Conservation (phyloP, 192 early-diverging fungal species). For the Phlyctochytrium planicorne region DNA sequence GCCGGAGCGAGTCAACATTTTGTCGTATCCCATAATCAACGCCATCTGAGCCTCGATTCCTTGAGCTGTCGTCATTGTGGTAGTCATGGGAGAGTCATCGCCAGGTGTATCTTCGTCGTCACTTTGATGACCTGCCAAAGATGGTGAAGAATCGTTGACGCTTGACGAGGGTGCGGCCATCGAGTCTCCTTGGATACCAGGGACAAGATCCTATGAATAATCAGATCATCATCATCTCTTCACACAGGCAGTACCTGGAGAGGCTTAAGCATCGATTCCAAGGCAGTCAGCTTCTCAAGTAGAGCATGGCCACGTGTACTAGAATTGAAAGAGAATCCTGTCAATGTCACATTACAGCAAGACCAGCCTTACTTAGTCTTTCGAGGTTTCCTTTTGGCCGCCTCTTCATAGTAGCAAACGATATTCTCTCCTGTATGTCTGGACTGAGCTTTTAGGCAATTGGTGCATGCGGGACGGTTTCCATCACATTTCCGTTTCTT, state of each 20-base stretch:
- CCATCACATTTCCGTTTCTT: slow-evolving; percentile 42
- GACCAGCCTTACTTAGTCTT: background rate
- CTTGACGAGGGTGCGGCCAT: too few relatives aligned
- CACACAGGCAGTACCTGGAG: too few relatives aligned
- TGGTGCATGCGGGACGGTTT: slow-evolving; percentile 30
- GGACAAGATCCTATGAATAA: too few relatives aligned
- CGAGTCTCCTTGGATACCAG: too few relatives aligned
- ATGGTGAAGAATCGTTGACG: too few relatives aligned
- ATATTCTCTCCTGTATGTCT: slow-evolving; percentile 11
- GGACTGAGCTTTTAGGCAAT: slow-evolving; percentile 27
- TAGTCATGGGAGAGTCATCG: background rate
- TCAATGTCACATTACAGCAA: background rate
- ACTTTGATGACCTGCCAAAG: background rate
- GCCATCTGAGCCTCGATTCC: background rate
- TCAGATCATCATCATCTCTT: too few relatives aligned
- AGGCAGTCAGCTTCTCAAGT: background rate
- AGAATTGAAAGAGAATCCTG: background rate
- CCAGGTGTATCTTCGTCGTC: background rate
- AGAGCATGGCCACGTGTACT: background rate
- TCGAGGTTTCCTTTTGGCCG: background rate
- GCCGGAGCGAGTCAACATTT: background rate
- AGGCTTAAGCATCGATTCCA: background rate
- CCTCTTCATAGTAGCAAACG: background rate
- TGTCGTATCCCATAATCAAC: background rate
- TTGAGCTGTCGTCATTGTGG: background rate